phyloP scores from a whole-genome alignment of 441 rosid genomes.

The Gossypium aridum region DNA sequence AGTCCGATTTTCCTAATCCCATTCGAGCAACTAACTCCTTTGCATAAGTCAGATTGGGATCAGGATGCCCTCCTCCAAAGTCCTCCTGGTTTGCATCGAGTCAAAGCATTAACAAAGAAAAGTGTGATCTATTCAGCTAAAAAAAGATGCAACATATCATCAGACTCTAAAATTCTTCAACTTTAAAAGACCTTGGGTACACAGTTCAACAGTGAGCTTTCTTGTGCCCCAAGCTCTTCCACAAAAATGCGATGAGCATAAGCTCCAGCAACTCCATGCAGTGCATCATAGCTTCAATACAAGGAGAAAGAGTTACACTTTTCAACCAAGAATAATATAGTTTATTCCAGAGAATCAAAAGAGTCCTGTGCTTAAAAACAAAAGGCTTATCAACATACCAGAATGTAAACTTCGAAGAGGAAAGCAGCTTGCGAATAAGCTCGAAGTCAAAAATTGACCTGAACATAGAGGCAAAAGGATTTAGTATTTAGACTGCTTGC shows the following conservation, averaged over 20 bases:
- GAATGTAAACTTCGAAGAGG: slow-evolving; percentile 82
- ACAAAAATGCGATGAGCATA: slow-evolving; percentile 88
- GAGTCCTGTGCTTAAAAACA: not conserved
- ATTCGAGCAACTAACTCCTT: slow-evolving; percentile 90
- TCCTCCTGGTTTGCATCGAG: slow-evolving; percentile 57
- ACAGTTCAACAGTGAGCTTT: slow-evolving; percentile 80
- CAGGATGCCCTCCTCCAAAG: slow-evolving; percentile 99
- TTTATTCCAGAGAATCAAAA: not conserved
- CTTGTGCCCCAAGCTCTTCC: slow-evolving; percentile 90
- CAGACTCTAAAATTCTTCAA: slow-evolving; percentile 6
- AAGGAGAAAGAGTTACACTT: not conserved
- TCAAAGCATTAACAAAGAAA: slow-evolving; percentile 8
- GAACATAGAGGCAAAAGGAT: slow-evolving; percentile 11
- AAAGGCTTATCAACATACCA: slow-evolving; percentile 46
- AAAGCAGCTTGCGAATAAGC: slow-evolving; percentile 63
- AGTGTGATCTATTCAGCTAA: not conserved
- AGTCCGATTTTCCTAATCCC: slow-evolving; percentile 81
- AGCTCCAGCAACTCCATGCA: slow-evolving; percentile 98
- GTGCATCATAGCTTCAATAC: slow-evolving; percentile 73
- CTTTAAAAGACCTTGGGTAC: slow-evolving; percentile 62
- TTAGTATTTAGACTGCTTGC: not conserved
- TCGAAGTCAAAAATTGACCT: slow-evolving; percentile 94
- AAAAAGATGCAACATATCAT: not conserved
- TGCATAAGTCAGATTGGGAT: slow-evolving; percentile 97
- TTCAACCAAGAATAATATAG: not conserved